Conservation (phyloP, 305 asterid species). For the Ruellia speciosa region DNA sequence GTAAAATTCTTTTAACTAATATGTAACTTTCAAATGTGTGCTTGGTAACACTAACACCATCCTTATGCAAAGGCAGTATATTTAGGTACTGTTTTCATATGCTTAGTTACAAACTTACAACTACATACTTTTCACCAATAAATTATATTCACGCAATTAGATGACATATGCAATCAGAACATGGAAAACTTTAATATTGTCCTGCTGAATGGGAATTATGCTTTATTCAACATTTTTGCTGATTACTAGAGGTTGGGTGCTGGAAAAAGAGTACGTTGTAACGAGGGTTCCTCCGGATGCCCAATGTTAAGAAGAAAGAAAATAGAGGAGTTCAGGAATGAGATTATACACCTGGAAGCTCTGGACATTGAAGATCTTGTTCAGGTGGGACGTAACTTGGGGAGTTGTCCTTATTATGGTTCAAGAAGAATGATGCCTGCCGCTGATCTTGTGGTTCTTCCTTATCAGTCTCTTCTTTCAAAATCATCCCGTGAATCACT, state of each 20-base stretch:
- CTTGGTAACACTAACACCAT: not conserved
- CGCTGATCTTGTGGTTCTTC: constrained; percentile 90
- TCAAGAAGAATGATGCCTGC: constrained; percentile 70
- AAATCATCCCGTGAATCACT: constrained; percentile 85
- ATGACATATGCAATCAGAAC: not conserved
- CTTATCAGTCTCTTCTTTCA: constrained; percentile 96
- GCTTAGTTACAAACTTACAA: not conserved
- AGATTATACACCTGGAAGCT: constrained; percentile 54
- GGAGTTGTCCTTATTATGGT: constrained; percentile 93
- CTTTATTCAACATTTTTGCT: constrained; percentile 26
- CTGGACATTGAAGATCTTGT: constrained; percentile 94
- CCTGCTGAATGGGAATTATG: not conserved
- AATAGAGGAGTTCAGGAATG: constrained; percentile 51
- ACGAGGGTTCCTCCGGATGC: constrained; percentile 58
- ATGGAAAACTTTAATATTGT: not conserved
- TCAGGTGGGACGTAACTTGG: constrained; percentile 55
- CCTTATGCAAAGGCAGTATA: constrained; percentile 6
- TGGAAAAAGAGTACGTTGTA: constrained; percentile 46
- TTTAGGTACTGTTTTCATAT: not conserved
- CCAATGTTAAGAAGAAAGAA: constrained; percentile 66
- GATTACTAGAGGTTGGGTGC: constrained; percentile 52
- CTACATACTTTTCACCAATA: not conserved
- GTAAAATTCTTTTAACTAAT: not conserved
- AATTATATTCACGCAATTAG: not conserved
- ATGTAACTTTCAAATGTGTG: constrained; percentile 1